Percentiles rank a stretch among this genome's conserved stretches.
phyloP scores from a whole-genome alignment of 2,329 filamentous ascomycete species.

The Microcyclospora tardicrescens region DNA sequence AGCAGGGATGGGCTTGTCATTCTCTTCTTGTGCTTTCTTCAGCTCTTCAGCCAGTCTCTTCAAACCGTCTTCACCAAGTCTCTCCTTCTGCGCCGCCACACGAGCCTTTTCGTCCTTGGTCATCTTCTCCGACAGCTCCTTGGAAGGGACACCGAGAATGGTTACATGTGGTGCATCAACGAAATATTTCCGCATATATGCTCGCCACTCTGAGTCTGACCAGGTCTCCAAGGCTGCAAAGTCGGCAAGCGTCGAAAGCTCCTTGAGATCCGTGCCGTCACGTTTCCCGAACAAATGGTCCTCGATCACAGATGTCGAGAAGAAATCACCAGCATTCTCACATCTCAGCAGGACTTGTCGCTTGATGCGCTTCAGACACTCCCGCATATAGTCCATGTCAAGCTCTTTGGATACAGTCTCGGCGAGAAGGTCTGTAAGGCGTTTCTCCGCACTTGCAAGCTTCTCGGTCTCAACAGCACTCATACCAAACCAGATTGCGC shows the following conservation, averaged over 20 bases:
- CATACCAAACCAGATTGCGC: slow-evolving; percentile 73
- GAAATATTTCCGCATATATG: slow-evolving; percentile 72
- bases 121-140: slow-evolving; percentile 62
- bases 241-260: slow-evolving; percentile 32
- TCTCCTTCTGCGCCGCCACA: slow-evolving; percentile 63
- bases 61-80: slow-evolving; percentile 71
- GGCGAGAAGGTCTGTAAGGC: slow-evolving; percentile 70
- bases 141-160: slow-evolving; percentile 75
- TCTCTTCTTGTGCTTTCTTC: slow-evolving; percentile 73
- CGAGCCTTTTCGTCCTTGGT: slow-evolving; percentile 71
- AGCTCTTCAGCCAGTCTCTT: slow-evolving; percentile 61
- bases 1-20: slow-evolving; percentile 73
- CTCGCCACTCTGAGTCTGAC: slow-evolving; percentile 72
- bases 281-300: slow-evolving; percentile 84
- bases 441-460: slow-evolving; percentile 68
- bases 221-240: slow-evolving; percentile 62
- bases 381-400: slow-evolving; percentile 79
- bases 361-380: slow-evolving; percentile 71
- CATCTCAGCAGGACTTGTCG: slow-evolving; percentile 72
- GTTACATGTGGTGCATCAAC: slow-evolving; percentile 76
- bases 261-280: slow-evolving; percentile 49
- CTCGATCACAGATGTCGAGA: slow-evolving; percentile 72
- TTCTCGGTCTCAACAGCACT: slow-evolving; percentile 80
- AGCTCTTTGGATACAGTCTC: slow-evolving; percentile 69
- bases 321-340: slow-evolving; percentile 69